Conservation (phyloP, 805 yeast genomes). For the Cyberlindnera bimundalis region DNA sequence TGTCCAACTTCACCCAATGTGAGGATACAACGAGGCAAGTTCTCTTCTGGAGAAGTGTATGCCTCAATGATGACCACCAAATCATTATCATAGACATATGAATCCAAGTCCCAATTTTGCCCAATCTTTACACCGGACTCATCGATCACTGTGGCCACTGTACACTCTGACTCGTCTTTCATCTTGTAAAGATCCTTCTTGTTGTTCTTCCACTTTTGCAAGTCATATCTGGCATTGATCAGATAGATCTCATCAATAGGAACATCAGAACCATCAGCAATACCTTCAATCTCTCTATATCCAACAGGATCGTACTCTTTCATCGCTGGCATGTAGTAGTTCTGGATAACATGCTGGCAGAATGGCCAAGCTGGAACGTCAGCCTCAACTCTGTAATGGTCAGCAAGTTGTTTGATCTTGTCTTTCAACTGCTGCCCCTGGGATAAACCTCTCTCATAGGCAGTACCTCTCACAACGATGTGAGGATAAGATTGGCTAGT, state of each 20-base stretch:
- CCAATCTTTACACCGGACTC: slow-evolving; percentile 17
- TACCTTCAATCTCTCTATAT: slow-evolving; percentile 12
- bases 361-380: slow-evolving; percentile 15
- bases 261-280: slow-evolving; percentile 13
- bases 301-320: slow-evolving; percentile 11
- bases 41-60: slow-evolving; percentile 15
- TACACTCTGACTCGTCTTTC: slow-evolving; percentile 17
- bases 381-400: slow-evolving; percentile 13
- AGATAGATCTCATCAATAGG: slow-evolving; percentile 14
- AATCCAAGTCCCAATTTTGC: slow-evolving; percentile 17
- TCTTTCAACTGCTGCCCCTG: slow-evolving; percentile 15
- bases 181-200: slow-evolving; percentile 9
- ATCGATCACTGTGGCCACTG: slow-evolving; percentile 16
- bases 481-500: slow-evolving; percentile 10
- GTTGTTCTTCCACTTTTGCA: slow-evolving; percentile 16
- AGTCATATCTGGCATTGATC: slow-evolving; percentile 17
- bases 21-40: slow-evolving; percentile 13
- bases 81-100: slow-evolving; percentile 14
- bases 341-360: slow-evolving; percentile 13
- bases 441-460: slow-evolving; percentile 14
- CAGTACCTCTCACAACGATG: slow-evolving; percentile 13
- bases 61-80: slow-evolving; percentile 13
- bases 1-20: slow-evolving; percentile 19
- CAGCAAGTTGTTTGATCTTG: slow-evolving; percentile 12
- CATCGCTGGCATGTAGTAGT: slow-evolving; percentile 17